Base-by-base conservation (phyloP, 169 alveolate genomes). In the Cyclospora cayetanensis region DNA sequence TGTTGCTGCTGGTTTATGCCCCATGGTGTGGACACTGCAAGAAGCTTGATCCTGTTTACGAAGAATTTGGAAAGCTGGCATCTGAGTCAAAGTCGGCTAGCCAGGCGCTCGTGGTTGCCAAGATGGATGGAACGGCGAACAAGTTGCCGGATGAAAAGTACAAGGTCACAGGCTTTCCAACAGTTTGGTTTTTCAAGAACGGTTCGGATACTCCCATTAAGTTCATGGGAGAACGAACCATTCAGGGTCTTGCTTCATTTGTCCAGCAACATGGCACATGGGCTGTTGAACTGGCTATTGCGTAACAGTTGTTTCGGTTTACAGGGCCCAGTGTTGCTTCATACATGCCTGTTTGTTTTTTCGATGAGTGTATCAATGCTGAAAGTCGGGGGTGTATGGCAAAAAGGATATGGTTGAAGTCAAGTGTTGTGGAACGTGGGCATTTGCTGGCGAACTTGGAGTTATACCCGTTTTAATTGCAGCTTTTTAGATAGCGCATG, bases 11-110 rank as follows among this genome's bases (percentile, higher is more conserved):
- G 94, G 98, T 97, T 86, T 98, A 98, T 87, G 99, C 99, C 18
- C 99, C 99, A 41, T 98, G 99, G 99, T 98, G 99, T 87, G 99
- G 99, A 15, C 99, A 97, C 96, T 98, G 99, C 97, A 97, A 98
- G 94, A 92, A 96, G 92, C 95, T 98, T 35, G 98, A 97, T 42
- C 99, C 99, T 12, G 90, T 80, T 11, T 93, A 92, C 92, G 91
- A 55, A 39, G 91, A 91, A 76, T 86, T 90, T 43, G 94, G 86
- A 2, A 91, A 76, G 72, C 90, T 96, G 87, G 91, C 96, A 77
- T 91, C 90, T 82, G 94, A 89, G 90, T 74, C 85, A 18, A 83
- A 83, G 76, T 39, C 85, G 43, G 85, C 85, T 18, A 74, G 63
- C 85, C 65, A 74, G 85, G 96, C 95, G 63, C 66, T 97, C 68